Evolutionary conservation across 1,139 yeast genomes (phyloP).

Genomic region (Kodamaea plutei): DNA sequence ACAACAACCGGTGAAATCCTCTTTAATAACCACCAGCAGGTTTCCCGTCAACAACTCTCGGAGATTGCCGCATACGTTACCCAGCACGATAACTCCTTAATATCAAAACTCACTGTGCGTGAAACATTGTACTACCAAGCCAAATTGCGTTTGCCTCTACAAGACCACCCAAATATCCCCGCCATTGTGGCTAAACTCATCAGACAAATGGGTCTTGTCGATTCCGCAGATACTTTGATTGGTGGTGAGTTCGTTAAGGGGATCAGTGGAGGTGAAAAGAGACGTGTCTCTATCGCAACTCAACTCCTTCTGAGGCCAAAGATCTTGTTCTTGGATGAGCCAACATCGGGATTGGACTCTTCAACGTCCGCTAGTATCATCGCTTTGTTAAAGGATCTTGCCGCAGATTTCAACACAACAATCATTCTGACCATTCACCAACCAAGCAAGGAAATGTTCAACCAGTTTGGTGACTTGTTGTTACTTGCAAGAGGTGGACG

Average conservation of each 20-base stretch:
- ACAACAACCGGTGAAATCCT: conserved; percentile 27
- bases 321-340: conserved; percentile 74
- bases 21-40: conserved; percentile 30
- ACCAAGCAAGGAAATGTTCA: conserved; percentile 66
- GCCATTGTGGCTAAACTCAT: conserved; percentile 50
- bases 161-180: conserved; percentile 28
- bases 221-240: conserved; percentile 72
- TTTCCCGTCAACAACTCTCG: conserved; percentile 38
- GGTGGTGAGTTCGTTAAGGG: conserved; percentile 76
- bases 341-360: conserved; percentile 84
- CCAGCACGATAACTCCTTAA: conserved; percentile 71
- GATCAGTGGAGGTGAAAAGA: conserved; percentile 81
- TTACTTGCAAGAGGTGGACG: conserved; percentile 70
- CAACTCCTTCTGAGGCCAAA: conserved; percentile 72
- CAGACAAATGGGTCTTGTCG: conserved; percentile 64
- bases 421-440: conserved; percentile 80
- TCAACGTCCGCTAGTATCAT: conserved; percentile 72
- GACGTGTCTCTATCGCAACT: conserved; percentile 78
- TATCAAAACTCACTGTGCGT: conserved; percentile 67
- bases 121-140: conserved; percentile 78
- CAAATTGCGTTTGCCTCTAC: conserved; percentile 50
- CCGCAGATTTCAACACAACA: conserved; percentile 58
- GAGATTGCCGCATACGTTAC: conserved; percentile 67
- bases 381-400: conserved; percentile 53
- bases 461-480: conserved; percentile 61